phyloP scores from a whole-genome alignment of 129 eudicot genomes.

The Lactuca sativa region DNA sequence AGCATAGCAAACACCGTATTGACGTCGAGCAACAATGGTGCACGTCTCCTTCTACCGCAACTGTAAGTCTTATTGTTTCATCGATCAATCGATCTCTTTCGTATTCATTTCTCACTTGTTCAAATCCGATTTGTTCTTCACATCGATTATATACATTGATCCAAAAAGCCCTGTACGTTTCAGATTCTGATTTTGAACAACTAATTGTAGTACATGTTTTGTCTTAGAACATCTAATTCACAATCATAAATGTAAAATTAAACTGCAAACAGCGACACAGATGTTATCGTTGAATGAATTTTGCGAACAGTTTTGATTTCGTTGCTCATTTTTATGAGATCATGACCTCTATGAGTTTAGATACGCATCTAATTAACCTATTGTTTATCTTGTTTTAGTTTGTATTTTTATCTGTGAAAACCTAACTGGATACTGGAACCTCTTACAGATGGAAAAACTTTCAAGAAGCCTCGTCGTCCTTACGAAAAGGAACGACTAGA shows the following conservation, averaged over 20 bases:
- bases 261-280: too few species aligned
- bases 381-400: not conserved
- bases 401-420: not conserved
- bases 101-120: not conserved
- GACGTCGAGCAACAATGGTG: conserved; percentile 28
- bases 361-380: not conserved
- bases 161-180: not conserved
- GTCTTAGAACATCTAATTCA: not conserved
- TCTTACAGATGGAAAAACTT: conserved; percentile 70
- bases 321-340: too few species aligned
- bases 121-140: not conserved
- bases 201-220: too few species aligned
- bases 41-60: conserved; percentile 27
- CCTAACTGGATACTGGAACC: not conserved
- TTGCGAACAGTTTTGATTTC: not conserved
- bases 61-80: not conserved
- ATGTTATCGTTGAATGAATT: too few species aligned
- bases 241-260: not conserved
- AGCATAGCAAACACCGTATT: not conserved
- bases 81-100: not conserved
- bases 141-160: not conserved
- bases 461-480: conserved; percentile 81
- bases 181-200: not conserved
- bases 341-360: too few species aligned
- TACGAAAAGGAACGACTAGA: conserved; percentile 81